These are phyloP conservation scores for Neospermospora avenae DNA, from an alignment of 2,329 filamentous ascomycete species.

Conservation along the genomic window DNA sequence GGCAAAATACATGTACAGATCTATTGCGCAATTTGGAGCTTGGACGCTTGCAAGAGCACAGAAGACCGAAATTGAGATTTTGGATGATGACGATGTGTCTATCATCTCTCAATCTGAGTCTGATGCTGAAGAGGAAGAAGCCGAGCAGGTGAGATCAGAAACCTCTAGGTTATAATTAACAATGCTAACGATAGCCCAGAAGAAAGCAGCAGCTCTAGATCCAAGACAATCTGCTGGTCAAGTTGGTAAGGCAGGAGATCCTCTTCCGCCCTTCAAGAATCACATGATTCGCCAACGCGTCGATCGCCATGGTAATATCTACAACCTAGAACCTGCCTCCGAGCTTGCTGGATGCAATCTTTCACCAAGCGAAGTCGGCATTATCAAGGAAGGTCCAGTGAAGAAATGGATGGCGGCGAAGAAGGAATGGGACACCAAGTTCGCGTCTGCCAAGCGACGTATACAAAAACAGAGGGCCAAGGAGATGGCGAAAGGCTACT, in stretches of 20 bases:
- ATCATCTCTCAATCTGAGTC: conserved; percentile 62
- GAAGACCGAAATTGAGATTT: conserved; percentile 73
- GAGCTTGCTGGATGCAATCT: conserved; percentile 66
- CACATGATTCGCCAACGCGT: conserved; percentile 93
- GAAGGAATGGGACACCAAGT: conserved; percentile 69
- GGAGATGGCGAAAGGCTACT: conserved; percentile 70
- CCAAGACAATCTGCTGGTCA: conserved; percentile 25
- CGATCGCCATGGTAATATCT: conserved; percentile 71
- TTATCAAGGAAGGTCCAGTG: conserved; percentile 76
- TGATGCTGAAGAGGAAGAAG: conserved; percentile 34
- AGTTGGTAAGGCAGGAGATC: conserved; percentile 85
- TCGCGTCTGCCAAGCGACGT: conserved; percentile 63
- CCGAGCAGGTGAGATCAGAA: conserved; percentile 29
- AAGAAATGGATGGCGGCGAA: conserved; percentile 80
- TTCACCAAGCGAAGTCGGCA: conserved; percentile 63
- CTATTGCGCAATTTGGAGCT: conserved; percentile 87
- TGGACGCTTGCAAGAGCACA: conserved; percentile 87
- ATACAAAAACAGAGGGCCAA: conserved; percentile 71
- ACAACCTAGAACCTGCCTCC: conserved; percentile 59
- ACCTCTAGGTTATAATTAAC: background rate
- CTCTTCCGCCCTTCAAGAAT: conserved; percentile 72
- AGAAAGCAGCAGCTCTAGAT: conserved; percentile 15
- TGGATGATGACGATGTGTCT: conserved; percentile 74
- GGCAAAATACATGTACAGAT: conserved; percentile 93
- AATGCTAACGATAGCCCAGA: conserved; percentile 1